A percentile compares a stretch with the other conserved stretches of the same genome.
These are phyloP conservation scores for Lasiodiplodia sp. DNA, from an alignment of 2,329 filamentous ascomycete genomes.

Conservation along the genomic window DNA sequence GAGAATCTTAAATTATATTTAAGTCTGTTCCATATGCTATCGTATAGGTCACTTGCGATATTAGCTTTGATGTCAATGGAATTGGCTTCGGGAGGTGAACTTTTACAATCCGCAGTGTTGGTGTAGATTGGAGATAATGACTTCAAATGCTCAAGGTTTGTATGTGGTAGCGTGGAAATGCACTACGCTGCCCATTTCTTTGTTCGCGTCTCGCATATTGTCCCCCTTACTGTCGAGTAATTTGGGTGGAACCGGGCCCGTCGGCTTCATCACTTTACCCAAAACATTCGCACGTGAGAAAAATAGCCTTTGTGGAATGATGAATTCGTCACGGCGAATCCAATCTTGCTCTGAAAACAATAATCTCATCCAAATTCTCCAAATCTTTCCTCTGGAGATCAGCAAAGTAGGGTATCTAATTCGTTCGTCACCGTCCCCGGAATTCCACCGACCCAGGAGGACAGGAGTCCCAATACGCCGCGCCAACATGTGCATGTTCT, in stretches of 20 bases:
- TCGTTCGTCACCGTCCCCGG: conserved; percentile 23
- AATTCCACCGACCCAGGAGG: conserved; percentile 15
- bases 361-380: conserved; percentile 6
- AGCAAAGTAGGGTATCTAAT: conserved; percentile 29
- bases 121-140: too few relatives aligned
- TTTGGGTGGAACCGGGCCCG: neutral
- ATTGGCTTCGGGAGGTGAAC: too few relatives aligned
- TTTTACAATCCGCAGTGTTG: too few relatives aligned
- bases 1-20: too few relatives aligned
- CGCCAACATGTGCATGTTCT: conserved; percentile 21
- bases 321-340: neutral
- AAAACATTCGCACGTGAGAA: neutral
- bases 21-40: too few relatives aligned
- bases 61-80: too few relatives aligned
- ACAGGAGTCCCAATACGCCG: conserved; percentile 19
- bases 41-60: too few relatives aligned
- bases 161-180: too few relatives aligned
- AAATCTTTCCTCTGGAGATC: conserved; percentile 10
- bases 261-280: neutral
- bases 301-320: neutral
- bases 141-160: too few relatives aligned
- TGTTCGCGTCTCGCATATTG: neutral
- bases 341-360: neutral
- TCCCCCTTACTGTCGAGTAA: neutral
- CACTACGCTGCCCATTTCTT: too few relatives aligned